phyloP scores from a whole-genome alignment of 257 asterid genomes.

The Parsonsia alboflavescens region DNA sequence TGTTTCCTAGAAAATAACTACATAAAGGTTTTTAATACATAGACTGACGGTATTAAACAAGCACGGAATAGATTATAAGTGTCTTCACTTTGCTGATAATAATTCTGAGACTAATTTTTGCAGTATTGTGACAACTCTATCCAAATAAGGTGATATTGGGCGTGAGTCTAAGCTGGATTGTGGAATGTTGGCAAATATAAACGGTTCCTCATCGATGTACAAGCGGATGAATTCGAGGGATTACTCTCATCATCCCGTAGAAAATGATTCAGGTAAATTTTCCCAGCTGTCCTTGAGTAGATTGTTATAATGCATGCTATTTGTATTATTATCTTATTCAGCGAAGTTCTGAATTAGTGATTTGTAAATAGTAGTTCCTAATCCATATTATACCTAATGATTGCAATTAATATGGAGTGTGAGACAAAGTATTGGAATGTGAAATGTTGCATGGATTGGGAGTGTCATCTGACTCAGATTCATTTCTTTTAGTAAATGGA shows the following conservation, averaged over 20 bases:
- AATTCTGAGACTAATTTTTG: slow-evolving; percentile 7
- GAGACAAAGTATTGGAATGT: background rate
- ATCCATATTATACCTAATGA: slow-evolving; percentile 1
- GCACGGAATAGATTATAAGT: background rate
- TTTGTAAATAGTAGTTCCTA: background rate
- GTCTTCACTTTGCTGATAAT: background rate
- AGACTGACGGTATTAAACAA: background rate
- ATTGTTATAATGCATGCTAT: background rate
- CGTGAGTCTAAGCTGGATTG: slow-evolving; percentile 14
- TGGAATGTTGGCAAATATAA: slow-evolving; percentile 42
- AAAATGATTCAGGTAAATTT: slow-evolving; percentile 24
- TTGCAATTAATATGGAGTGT: background rate
- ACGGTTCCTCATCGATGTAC: slow-evolving; percentile 43
- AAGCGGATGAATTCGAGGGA: slow-evolving; percentile 58
- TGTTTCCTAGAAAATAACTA: too few species aligned
- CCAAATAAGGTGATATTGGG: slow-evolving; percentile 18
- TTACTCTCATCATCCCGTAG: slow-evolving; percentile 29
- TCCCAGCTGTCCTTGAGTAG: background rate
- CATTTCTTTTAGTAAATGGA: background rate
- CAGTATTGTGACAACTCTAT: slow-evolving; percentile 16
- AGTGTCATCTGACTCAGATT: background rate
- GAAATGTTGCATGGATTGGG: too few species aligned
- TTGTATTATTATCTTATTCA: background rate
- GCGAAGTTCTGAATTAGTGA: background rate
- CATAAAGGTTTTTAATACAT: background rate